These are phyloP conservation scores for Hymenoscyphus salicellus DNA, from an alignment of 2,329 filamentous ascomycete species.

Conservation along the genomic window DNA sequence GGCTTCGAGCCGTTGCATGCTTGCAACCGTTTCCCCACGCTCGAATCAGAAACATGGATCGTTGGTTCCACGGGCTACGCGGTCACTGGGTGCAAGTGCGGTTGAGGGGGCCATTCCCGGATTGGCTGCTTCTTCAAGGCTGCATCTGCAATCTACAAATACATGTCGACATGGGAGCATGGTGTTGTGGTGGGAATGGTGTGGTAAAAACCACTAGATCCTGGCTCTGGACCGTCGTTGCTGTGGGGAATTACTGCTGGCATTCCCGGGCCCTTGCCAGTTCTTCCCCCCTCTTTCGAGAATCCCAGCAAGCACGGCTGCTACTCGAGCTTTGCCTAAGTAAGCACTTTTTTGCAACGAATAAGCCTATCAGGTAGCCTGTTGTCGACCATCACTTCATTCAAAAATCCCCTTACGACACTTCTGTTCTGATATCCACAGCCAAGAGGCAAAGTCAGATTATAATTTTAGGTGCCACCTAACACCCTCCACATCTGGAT, in stretches of 20 bases:
- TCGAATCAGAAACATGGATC: conserved; percentile 1
- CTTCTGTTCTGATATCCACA: neutral
- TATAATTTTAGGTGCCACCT: neutral
- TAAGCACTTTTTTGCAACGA: neutral
- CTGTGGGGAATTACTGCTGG: neutral
- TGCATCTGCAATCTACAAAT: conserved; percentile 1
- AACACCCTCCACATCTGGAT: neutral
- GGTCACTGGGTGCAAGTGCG: neutral
- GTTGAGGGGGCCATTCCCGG: neutral
- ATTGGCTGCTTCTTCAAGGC: neutral
- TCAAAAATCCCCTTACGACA: neutral
- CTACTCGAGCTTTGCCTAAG: conserved; percentile 1
- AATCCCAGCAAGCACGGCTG: neutral
- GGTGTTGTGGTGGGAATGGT: neutral
- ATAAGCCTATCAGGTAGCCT: neutral
- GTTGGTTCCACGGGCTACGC: neutral
- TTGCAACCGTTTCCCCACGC: neutral
- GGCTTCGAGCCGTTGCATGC: neutral
- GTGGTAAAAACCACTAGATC: neutral
- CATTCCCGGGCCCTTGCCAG: neutral
- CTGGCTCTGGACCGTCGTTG: neutral
- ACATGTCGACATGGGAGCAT: neutral
- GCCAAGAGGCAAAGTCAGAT: neutral
- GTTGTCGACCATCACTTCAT: neutral
- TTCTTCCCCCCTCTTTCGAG: neutral